Evolutionary conservation across 2,329 filamentous ascomycete genomes (phyloP), one percentile per base, ranked within the genome.

Genomic region (Stachybotrys elegans): DNA sequence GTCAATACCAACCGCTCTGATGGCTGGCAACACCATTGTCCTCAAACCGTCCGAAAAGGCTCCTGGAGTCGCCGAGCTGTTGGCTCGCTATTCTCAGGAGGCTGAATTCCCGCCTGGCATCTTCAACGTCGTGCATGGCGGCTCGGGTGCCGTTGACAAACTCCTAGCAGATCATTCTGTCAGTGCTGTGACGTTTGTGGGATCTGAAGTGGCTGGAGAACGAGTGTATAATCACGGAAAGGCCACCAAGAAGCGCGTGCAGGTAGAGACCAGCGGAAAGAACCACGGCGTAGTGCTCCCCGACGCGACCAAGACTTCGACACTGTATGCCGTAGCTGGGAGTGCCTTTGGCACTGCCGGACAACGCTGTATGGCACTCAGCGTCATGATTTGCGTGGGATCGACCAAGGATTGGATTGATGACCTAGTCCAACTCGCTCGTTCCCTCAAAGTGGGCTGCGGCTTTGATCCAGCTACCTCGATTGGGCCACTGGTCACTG

Each of bases 181-280:
- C 68, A 84, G 82, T 69, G 81, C 82, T 32, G 76, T 85, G 52
- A 78, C 72, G 60, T 86, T 84, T 51, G 81, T 85, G 21, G 82
- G 82, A 38, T 78, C 75, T 66, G 84, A 84, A 70, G 77, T 76
- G 59, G 81, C 79, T 8, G 82, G 81, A 43, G 81, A 86, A 57
- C 84, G 84, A 63, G 84, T 86, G 60, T 84, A 75, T 66, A 68
- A 72, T 37, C 78, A 81, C 40, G 81, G 74, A n/a, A 80, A 76
- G 21, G 81, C 80, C 53, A 81, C 83, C 44, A 80, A 81, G 52
- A 86, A 85, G 68, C 78, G 81, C 55, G 79, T 83, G n/a, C 81
- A 85, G 62, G 81, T 80, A 56, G 84, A 85, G 61, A 61, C 84
- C 46, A 80, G 82, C 27, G 82, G 81, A 2, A 86, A 85, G 72